A percentile compares a stretch with the other conserved stretches of the same genome.
Evolutionary conservation across 2,329 filamentous ascomycete species (phyloP).

Genomic region (Fusarium dlaminii): DNA sequence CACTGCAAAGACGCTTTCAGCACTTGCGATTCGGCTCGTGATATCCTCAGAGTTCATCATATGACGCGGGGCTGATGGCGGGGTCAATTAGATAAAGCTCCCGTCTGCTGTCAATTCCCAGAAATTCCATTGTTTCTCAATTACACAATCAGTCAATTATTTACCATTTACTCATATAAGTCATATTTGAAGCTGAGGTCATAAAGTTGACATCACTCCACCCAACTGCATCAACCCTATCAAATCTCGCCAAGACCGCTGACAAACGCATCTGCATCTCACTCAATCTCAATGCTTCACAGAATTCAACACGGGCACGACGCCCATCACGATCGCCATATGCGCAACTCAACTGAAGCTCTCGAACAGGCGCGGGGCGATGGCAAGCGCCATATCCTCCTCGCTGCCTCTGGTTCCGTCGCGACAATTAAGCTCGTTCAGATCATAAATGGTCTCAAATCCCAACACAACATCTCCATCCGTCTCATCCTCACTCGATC

Average conservation of each 20-base stretch:
- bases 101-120: not conserved
- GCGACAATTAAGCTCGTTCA: conserved; percentile 85
- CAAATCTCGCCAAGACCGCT: conserved; percentile 8
- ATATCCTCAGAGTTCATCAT: conserved; percentile 17
- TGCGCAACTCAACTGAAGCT: conserved; percentile 43
- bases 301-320: conserved; percentile 33
- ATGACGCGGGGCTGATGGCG: conserved; percentile 41
- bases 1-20: not conserved
- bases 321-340: conserved; percentile 33
- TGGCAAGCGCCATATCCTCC: conserved; percentile 54
- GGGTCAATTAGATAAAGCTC: conserved; percentile 21
- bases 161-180: no score
- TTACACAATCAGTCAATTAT: no score
- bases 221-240: not conserved
- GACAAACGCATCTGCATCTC: conserved; percentile 2
- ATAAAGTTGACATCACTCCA: conserved; percentile 2
- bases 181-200: not conserved
- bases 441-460: conserved; percentile 68
- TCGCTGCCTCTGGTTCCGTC: conserved; percentile 66
- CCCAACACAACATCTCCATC: conserved; percentile 72
- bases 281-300: conserved; percentile 35
- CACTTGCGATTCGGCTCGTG: conserved; percentile 1
- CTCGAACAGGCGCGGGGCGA: conserved; percentile 49
- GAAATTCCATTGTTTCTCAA: not conserved
- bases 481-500: conserved; percentile 83